Base-by-base conservation (phyloP, 179 eudicot species). In the Actinidia arguta region DNA sequence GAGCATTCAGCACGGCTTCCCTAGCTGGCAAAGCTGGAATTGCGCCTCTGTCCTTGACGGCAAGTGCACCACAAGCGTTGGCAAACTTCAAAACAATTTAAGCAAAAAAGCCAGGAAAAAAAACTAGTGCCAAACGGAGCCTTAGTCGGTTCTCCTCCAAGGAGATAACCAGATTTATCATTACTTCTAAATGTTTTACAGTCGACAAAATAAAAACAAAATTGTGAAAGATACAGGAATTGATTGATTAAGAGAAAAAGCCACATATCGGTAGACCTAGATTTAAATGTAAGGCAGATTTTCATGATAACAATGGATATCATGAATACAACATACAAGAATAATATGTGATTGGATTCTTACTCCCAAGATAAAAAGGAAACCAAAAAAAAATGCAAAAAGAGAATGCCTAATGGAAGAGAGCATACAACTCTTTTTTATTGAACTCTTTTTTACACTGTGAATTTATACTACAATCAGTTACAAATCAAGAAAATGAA, bases 41-140 rank as follows among this genome's bases (percentile, higher is more conserved):
- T 12, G 98, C 99, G 27, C 99, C 99, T 87, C 99, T 87, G 83
- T 96, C 98, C 50, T 85, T 90, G 73, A 96, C 99, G 6, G 99
- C 95, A 83, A 96, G 78, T 54, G 98, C 98, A 9, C 99, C 99
- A 75, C 99, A 96, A 13, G 90, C 93, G 66, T 96, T 96, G 58
- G 99, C 99, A 79, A 96, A 96, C 72, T 84, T 83, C 14, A 96
- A 92, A 67, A 94, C 98, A 22, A 92, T 95, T 88, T n/a, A n/a
- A n/a, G n/a, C n/a, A n/a, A n/a, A n/a, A n/a, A n/a, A n/a, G n/a
- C n/a, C n/a, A n/a, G n/a, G n/a, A n/a, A n/a, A n/a, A n/a, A n/a
- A n/a, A n/a, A n/a, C n/a, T n/a, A n/a, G n/a, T n/a, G n/a, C n/a
- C n/a, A n/a, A n/a, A n/a, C n/a, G n/a, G n/a, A n/a, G n/a, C n/a